phyloP scores from a whole-genome alignment of 78 protist species.

The Trichosphaerium sp. region DNA sequence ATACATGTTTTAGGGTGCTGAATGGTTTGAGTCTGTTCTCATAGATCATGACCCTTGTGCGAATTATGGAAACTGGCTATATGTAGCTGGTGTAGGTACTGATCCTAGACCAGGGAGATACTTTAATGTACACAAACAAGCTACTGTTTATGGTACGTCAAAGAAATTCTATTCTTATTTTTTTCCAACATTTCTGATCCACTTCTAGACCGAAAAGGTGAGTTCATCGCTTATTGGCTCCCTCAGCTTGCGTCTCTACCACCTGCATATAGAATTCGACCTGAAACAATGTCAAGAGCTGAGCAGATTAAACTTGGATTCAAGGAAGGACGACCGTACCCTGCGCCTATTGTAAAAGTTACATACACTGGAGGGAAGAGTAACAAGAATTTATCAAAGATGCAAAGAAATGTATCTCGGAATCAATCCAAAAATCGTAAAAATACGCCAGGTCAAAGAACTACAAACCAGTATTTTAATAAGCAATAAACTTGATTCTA shows the following conservation, averaged over 20 bases:
- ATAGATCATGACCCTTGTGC: constrained; percentile 35
- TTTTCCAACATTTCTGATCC: neutral
- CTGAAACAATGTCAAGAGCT: too few relatives aligned
- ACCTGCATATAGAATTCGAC: neutral
- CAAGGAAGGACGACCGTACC: too few relatives aligned
- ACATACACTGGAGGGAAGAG: too few relatives aligned
- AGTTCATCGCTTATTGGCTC: neutral
- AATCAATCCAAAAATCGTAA: too few relatives aligned
- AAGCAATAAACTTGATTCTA: too few relatives aligned
- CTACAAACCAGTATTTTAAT: too few relatives aligned
- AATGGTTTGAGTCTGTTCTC: constrained; percentile 19
- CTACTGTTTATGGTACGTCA: neutral
- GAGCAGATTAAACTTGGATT: too few relatives aligned
- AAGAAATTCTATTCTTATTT: neutral
- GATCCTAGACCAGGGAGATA: constrained; percentile 9
- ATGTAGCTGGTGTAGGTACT: constrained; percentile 13
- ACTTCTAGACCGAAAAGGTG: neutral
- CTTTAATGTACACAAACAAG: constrained; percentile 31
- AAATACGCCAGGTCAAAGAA: too few relatives aligned
- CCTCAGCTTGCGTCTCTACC: neutral
- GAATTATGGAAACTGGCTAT: constrained; percentile 28
- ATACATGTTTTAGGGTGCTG: too few relatives aligned
- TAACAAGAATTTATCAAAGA: too few relatives aligned
- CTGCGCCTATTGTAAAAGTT: too few relatives aligned
- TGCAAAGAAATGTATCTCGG: too few relatives aligned